phyloP scores from a whole-genome alignment of 148 eudicot species.

The Dysphania ambrosioides region DNA sequence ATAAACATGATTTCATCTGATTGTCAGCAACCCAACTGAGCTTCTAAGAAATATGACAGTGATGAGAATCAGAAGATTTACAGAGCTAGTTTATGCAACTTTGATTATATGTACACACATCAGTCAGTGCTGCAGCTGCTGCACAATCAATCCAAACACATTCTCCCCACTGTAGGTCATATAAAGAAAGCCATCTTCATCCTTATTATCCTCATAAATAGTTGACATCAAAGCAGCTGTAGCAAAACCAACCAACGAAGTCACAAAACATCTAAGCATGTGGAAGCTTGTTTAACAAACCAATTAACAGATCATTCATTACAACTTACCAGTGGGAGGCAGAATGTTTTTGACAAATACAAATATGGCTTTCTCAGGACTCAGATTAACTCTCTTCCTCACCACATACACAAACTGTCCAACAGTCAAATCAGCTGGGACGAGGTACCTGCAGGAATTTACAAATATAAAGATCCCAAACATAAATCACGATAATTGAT shows the following conservation, averaged over 20 bases:
- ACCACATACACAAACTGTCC: constrained; percentile 62
- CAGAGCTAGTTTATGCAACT: constrained; percentile 9
- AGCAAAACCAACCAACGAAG: neutral
- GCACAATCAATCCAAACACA: constrained; percentile 47
- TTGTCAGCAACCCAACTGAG: neutral
- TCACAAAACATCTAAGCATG: neutral
- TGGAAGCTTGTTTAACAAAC: neutral
- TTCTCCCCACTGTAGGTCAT: constrained; percentile 72
- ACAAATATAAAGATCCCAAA: neutral
- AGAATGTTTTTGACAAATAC: constrained; percentile 48
- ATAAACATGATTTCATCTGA: neutral
- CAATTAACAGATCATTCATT: neutral
- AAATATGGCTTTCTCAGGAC: constrained; percentile 54
- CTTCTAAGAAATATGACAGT: neutral
- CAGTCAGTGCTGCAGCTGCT: neutral
- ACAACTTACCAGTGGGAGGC: constrained; percentile 52
- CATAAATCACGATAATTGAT: neutral
- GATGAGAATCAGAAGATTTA: constrained; percentile 15
- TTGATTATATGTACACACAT: constrained; percentile 12
- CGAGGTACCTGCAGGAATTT: constrained; percentile 41
- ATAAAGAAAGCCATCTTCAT: constrained; percentile 68
- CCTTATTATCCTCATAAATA: constrained; percentile 58
- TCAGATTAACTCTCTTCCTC: constrained; percentile 48
- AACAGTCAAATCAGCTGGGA: constrained; percentile 52
- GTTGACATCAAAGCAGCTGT: constrained; percentile 57